Conservation (phyloP, 1,284 basidiomycete genomes). For the Sporisorium iseilematis-ciliati region DNA sequence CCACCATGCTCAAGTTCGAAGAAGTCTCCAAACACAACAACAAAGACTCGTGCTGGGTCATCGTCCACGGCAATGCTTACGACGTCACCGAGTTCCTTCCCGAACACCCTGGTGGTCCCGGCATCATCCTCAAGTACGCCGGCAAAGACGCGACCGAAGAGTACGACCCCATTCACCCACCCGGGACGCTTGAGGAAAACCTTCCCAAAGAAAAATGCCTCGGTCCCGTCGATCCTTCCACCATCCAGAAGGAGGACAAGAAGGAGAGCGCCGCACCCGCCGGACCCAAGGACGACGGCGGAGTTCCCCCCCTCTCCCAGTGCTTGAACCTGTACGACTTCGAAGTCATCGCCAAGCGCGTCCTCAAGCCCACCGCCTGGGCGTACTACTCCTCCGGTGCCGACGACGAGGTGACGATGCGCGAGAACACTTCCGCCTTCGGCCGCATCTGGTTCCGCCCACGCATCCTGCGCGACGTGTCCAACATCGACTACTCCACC, state of each 20-base stretch:
- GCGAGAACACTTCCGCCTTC: conserved; percentile 89
- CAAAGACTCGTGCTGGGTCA: conserved; percentile 85
- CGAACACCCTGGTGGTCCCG: conserved; percentile 78
- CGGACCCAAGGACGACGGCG: conserved; percentile 32
- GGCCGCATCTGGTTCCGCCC: conserved; percentile 96
- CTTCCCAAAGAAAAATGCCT: conserved; percentile 62
- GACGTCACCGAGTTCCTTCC: conserved; percentile 86
- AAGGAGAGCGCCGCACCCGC: conserved; percentile 28
- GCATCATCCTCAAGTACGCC: conserved; percentile 81
- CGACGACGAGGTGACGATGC: conserved; percentile 75
- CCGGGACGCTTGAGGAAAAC: conserved; percentile 67
- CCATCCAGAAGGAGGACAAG: conserved; percentile 50
- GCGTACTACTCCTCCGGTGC: conserved; percentile 69
- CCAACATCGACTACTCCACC: conserved; percentile 77
- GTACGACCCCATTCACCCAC: conserved; percentile 68
- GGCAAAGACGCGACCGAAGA: conserved; percentile 80
- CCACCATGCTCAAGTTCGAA: conserved; percentile 59
- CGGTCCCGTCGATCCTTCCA: conserved; percentile 60
- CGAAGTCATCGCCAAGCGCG: conserved; percentile 73
- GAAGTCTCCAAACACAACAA: conserved; percentile 79
- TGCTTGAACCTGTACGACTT: conserved; percentile 92
- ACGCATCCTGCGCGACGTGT: conserved; percentile 85
- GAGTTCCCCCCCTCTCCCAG: conserved; percentile 77
- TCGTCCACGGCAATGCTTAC: conserved; percentile 82
- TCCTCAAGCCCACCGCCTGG: conserved; percentile 67